phyloP scores from a whole-genome alignment of 345 rosid species.

The Hibiscus mutabilis region DNA sequence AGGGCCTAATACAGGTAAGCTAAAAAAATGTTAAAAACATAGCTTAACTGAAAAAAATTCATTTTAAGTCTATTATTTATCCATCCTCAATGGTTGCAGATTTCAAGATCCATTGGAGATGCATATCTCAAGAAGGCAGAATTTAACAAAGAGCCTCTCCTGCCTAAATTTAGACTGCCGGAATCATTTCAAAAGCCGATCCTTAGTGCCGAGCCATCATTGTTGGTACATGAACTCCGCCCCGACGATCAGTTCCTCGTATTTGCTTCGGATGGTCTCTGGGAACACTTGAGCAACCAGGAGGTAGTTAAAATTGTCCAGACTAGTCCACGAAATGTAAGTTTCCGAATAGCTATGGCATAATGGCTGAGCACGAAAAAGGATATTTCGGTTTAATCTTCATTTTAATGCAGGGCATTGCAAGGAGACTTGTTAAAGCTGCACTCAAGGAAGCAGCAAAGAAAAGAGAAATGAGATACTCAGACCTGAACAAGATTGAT shows the following conservation, averaged over 20 bases:
- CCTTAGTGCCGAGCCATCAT: conserved; percentile 59
- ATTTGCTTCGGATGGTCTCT: conserved; percentile 84
- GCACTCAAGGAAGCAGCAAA: conserved; percentile 71
- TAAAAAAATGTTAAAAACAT: neutral
- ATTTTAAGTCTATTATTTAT: neutral
- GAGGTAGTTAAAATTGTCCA: conserved; percentile 61
- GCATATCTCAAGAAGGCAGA: conserved; percentile 70
- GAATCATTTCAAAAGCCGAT: conserved; percentile 61
- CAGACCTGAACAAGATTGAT: conserved; percentile 56
- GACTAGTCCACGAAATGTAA: conserved; percentile 45
- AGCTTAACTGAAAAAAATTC: neutral
- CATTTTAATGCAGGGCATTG: conserved; percentile 46
- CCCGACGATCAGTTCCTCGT: conserved; percentile 66
- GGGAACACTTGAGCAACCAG: conserved; percentile 79
- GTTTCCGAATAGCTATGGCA: conserved; percentile 4
- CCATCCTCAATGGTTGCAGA: conserved; percentile 25
- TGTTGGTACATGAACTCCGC: conserved; percentile 39
- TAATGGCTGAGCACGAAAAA: neutral
- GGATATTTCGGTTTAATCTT: neutral
- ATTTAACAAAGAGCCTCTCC: conserved; percentile 75
- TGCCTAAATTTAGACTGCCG: conserved; percentile 41
- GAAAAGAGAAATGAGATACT: conserved; percentile 80
- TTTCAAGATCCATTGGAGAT: conserved; percentile 81
- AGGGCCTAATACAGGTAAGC: conserved; percentile 69
- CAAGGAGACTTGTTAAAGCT: conserved; percentile 56